Evolutionary conservation across 345 rosid genomes (phyloP).

Genomic region (Zanthoxylum bungeanum): DNA sequence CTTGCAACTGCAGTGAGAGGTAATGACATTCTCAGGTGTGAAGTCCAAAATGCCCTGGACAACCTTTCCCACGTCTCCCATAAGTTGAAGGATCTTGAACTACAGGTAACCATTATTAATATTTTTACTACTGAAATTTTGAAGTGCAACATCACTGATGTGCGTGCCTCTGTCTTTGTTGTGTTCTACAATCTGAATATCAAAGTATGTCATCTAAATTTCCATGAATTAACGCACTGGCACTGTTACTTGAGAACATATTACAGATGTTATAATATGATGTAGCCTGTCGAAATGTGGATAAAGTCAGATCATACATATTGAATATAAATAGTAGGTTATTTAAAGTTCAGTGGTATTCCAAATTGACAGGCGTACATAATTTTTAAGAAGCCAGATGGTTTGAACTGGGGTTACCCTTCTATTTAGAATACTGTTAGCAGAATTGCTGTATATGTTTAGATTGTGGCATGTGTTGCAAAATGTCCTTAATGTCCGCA

Average conservation of each 20-base stretch:
- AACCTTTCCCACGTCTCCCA: constrained; percentile 60
- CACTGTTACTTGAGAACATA: too few relatives aligned
- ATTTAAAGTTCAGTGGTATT: not conserved
- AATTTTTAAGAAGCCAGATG: not conserved
- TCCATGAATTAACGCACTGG: not conserved
- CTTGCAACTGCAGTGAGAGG: constrained; percentile 79
- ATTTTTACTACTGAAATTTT: not conserved
- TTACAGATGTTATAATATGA: not conserved
- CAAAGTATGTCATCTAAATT: too few relatives aligned
- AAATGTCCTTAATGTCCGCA: not conserved
- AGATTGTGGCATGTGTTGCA: not conserved
- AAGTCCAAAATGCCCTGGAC: constrained; percentile 70
- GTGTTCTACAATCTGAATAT: too few relatives aligned
- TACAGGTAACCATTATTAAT: constrained; percentile 50
- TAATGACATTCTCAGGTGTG: constrained; percentile 66
- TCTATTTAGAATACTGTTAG: too few relatives aligned
- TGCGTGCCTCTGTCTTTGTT: not conserved
- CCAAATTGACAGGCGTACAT: not conserved
- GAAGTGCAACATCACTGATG: not conserved
- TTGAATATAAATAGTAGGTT: not conserved
- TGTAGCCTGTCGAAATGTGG: not conserved
- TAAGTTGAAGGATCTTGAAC: constrained; percentile 73
- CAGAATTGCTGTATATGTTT: not conserved
- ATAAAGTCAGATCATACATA: not conserved
- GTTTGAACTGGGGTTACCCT: too few relatives aligned